Base-by-base conservation (phyloP, 2,329 filamentous ascomycete species). In the Incumbomyces lentus region DNA sequence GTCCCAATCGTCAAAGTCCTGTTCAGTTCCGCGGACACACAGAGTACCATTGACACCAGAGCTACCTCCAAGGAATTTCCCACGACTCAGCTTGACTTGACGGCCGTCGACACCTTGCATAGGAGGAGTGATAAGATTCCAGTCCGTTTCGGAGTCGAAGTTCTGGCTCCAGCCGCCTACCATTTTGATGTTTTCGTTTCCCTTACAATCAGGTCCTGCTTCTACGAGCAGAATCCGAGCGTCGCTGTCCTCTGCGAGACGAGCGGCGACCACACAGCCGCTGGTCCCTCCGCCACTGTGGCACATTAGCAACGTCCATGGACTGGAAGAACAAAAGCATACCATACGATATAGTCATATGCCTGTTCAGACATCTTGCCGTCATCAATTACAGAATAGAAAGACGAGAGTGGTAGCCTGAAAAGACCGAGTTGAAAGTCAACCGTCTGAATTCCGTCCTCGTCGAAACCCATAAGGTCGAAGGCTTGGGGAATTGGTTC, bases 1-100 rank as follows among this genome's bases (percentile, higher is more conserved):
- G 74, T 60, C 67, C 76, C 76, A 78, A 48, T 79, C 74, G 58
- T 79, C 73, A 47, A 65, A 71, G 39, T 70, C 67, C 48, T 69
- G 66, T 48, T 65, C 66, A 18, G 58, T 58, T 5, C 68, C 68
- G 6, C 67, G 63, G 30, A 70, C 59, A 46, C 65, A 69, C 16
- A 70, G 60, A 0, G 67, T 70, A 16, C 66, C 68, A 50, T 70
- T 71, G 44, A 62, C 64, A 7, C 67, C 68, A 54, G 65, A 69
- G 52, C 8, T 64, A 13, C 67, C 67, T 11, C 67, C 65, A 2
- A 70, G 57, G 46, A 69, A 69, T 18, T 63, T 62, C 2, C 68
- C 68, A 44, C 68, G 60, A 40, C 64, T 68, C 34, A 70, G 55
- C 48, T 67, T 66, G 32, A 68, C 65, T 47, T 66, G 62, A 14